Conservation (phyloP, 768 basidiomycete genomes). For the Boletus reticuloceps region DNA sequence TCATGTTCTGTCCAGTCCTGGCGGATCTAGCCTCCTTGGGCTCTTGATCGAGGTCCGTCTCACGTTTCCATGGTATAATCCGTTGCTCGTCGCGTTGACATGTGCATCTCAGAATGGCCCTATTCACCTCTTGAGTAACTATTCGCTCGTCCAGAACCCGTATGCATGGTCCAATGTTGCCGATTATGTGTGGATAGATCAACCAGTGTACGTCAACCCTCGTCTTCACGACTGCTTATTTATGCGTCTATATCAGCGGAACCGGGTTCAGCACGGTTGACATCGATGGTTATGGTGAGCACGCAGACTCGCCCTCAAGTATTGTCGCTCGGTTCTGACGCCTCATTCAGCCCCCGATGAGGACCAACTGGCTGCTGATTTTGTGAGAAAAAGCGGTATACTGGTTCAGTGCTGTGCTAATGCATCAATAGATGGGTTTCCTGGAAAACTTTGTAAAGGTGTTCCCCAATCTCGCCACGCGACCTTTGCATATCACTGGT, state of each 20-base stretch:
- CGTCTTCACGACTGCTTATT: background rate
- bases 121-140: slow-evolving; percentile 51
- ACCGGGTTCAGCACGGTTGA: slow-evolving; percentile 64
- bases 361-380: slow-evolving; percentile 55
- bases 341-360: slow-evolving; percentile 47
- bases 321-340: background rate
- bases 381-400: slow-evolving; percentile 30
- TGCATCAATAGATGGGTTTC: slow-evolving; percentile 56
- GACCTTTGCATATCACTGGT: slow-evolving; percentile 68
- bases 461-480: slow-evolving; percentile 62
- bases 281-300: slow-evolving; percentile 51
- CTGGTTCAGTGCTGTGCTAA: background rate
- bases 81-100: background rate
- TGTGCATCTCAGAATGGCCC: slow-evolving; percentile 56
- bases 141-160: slow-evolving; percentile 44
- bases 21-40: slow-evolving; percentile 64
- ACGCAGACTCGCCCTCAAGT: background rate
- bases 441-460: slow-evolving; percentile 68
- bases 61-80: background rate
- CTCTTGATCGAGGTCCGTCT: slow-evolving; percentile 55
- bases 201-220: slow-evolving; percentile 47
- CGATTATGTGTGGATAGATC: slow-evolving; percentile 65
- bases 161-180: slow-evolving; percentile 57
- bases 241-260: slow-evolving; percentile 39
- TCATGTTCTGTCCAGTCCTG: slow-evolving; percentile 42